Base-by-base conservation (phyloP, 495 filamentous ascomycete species). In the Hyaloscypha bicolor region DNA sequence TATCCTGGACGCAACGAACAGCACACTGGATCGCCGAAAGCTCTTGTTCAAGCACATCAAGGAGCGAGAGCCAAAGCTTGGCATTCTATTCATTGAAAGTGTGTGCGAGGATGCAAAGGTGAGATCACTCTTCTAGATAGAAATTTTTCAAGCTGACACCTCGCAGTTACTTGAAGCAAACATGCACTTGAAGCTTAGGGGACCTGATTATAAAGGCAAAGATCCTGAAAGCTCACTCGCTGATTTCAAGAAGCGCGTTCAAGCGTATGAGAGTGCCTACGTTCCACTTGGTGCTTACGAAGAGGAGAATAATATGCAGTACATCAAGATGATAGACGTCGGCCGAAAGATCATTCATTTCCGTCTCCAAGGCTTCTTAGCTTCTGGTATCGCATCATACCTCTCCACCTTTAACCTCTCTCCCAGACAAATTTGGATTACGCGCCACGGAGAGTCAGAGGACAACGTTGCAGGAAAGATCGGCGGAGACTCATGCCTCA, bases 1-100 rank as follows among this genome's bases (percentile, higher is more conserved):
- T n/a, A 97, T 98, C 67, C 86, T 97, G 21, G 94, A 98, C 80
- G 94, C 94, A 9, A 99, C 95, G 2, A 99, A 99, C 79, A 97
- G 93, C 79, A 99, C 94, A 0, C 83, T 94, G 61, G 84, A 91
- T 64, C 89, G 95, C 25, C 84, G 95, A 55, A 90, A 96, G 76
- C 85, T 89, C 2, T 83, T 99, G 30, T 91, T 97, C 66, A 86
- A 94, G 45, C 88, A 88, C 65, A 91, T 99, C 73, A 90, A 92
- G 62, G 80, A 88, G 57, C 86, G 91, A 57, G 94, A 95, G 68
- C 94, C 95, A 6, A 90, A 90, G 52, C 81, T 99, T 33, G 93
- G 93, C 31, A 91, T 99, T 25, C 77, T 99, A 22, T 98, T 97
- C 78, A 88, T 98, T 6, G 95, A 99, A 78, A 96, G 92, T 71